Evolutionary conservation across 345 rosid species (phyloP), one percentile per base, ranked within the genome.

Genomic region (Eutrema japonicum): DNA sequence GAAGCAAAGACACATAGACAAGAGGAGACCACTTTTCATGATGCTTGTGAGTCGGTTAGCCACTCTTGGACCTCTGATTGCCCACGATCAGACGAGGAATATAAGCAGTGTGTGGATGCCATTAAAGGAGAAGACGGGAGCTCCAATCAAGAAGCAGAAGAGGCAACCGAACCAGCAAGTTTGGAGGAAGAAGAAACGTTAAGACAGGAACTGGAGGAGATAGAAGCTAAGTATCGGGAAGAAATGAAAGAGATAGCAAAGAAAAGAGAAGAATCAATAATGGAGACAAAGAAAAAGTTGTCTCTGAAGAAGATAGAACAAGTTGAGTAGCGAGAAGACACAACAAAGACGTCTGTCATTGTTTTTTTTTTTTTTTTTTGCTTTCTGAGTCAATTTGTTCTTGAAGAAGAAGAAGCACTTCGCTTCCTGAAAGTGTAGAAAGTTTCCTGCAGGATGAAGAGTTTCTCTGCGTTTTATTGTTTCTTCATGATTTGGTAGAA

Each of bases 191-290:
- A 84, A 18, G 85, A 79, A 42, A 84, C 79, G 54, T 67, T 87
- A 50, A 82, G 73, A 76, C 35, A 70, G 63, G 90, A 86, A 81
- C 75, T 92, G 30, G 81, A 78, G 64, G 78, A 64, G 61, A 90
- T 90, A 50, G 96, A 93, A 70, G 70, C 71, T 16, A 86, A 84
- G 77, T 93, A 86, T 68, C 79, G 67, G 74, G 87, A 87, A 58
- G 83, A 84, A 40, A 55, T 87, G 73, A 78, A 85, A 68, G 86
- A 85, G 75, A 82, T 90, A 71, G 40, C 48, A 52, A 87, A 57
- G 87, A 82, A 64, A 82, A 85, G 89, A 76, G 84, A 88, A 41
- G 91, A 85, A 68, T 93, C 96, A 2, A 85, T 93, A 59, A 70
- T 80, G 54, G 85, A 84, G 82, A 77, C 79, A 5, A 85, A 68